Evolutionary conservation across 1,284 basidiomycete species (phyloP), one percentile per base, ranked within the genome.

Genomic region (Peniophora sp.): DNA sequence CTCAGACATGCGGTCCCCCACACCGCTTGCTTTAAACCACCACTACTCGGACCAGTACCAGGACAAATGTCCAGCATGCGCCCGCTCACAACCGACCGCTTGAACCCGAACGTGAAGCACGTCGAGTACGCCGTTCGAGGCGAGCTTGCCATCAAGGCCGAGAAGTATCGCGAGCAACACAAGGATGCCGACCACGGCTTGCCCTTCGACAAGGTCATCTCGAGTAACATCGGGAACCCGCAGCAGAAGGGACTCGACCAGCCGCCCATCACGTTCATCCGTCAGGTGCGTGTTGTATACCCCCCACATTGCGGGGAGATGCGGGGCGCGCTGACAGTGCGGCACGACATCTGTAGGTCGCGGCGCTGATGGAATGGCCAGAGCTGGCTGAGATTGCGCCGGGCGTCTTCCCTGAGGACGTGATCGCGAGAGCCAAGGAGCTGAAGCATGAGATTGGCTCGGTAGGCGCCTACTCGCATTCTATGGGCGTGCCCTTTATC

Each of bases 51-150:
- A n/a, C 27, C 27, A 32, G 27, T 12, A 32, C 27, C 12, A 32
- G 27, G 55, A 45, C 53, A 46, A 9, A 41, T 41, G n/a, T 41
- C n/a, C 55, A 60, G 24, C 43, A 77, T 89, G 85, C 76, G 73
- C 55, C 70, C 72, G 27, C 76, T 89, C 58, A 77, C 81, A 41
- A 56, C 75, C 54, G 73, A 81, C 55, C 71, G 76, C 43, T 77
- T 92, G 69, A 99, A 98, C 71, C 92, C 89, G 2, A 76, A 87
- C 54, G 79, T 97, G 50, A 77, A 84, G 61, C 83, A 91, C 48
- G 96, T 97, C 53, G 83, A 97, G 69, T 99, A 99, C 66, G 96
- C 96, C 53, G 97, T 99, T 27, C 90, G 96, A 53, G 96, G 97
- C 51, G 94, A 96, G 69, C 85, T 99, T 58, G 94, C 96, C 14